Conservation (phyloP, 257 asterid genomes). For the Solanum verrucosum region DNA sequence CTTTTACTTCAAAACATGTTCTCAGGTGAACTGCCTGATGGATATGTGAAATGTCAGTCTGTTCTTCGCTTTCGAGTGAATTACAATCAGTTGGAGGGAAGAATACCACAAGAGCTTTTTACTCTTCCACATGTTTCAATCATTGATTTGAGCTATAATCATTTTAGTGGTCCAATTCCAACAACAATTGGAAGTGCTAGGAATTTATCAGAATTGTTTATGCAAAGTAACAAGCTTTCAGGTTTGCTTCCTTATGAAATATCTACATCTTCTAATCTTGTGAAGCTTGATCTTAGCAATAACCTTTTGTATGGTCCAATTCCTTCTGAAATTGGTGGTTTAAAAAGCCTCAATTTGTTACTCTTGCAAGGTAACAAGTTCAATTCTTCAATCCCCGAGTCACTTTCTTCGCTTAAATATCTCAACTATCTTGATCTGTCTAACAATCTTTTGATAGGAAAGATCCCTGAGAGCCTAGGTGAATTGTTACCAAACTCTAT, state of each 20-base stretch:
- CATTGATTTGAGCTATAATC: slow-evolving; percentile 52
- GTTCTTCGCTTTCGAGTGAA: slow-evolving; percentile 72
- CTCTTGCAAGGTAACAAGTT: slow-evolving; percentile 55
- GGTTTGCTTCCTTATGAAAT: slow-evolving; percentile 68
- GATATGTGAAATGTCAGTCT: slow-evolving; percentile 52
- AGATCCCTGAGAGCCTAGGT: slow-evolving; percentile 44
- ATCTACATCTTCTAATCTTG: slow-evolving; percentile 44
- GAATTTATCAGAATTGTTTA: slow-evolving; percentile 69
- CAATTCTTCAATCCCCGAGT: slow-evolving; percentile 59
- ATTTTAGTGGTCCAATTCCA: slow-evolving; percentile 47
- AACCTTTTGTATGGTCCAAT: slow-evolving; percentile 67
- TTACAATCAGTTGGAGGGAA: slow-evolving; percentile 49
- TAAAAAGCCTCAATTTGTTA: slow-evolving; percentile 54
- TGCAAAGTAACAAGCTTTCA: slow-evolving; percentile 69
- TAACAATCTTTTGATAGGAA: slow-evolving; percentile 43
- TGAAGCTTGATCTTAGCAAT: slow-evolving; percentile 67
- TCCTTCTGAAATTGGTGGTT: slow-evolving; percentile 55
- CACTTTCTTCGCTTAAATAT: slow-evolving; percentile 43
- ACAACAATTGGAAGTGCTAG: slow-evolving; percentile 35
- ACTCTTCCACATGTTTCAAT: slow-evolving; percentile 67
- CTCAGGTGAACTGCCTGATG: slow-evolving; percentile 58
- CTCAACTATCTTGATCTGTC: slow-evolving; percentile 83
- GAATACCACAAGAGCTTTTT: slow-evolving; percentile 54
- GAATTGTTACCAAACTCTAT: slow-evolving; percentile 59
- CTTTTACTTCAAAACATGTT: slow-evolving; percentile 60